Evolutionary conservation across 306 rosid species (phyloP).

Genomic region (Castanea mollissima): DNA sequence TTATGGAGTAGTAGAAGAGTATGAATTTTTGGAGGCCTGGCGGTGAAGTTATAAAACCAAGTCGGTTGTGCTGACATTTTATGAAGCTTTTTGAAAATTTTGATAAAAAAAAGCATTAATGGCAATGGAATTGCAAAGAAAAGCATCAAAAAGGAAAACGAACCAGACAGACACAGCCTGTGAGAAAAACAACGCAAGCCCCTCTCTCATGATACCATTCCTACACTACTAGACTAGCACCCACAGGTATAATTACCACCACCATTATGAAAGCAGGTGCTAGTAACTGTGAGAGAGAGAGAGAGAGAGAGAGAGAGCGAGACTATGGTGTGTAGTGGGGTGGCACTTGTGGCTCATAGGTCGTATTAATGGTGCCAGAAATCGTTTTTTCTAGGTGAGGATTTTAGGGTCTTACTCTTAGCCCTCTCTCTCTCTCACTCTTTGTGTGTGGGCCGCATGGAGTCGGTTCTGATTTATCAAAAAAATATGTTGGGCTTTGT

Average conservation of each 20-base stretch:
- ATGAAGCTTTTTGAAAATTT: constrained; percentile 13
- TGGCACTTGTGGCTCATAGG: background rate
- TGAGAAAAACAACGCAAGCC: background rate
- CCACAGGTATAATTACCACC: constrained; percentile 30
- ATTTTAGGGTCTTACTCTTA: too few relatives aligned
- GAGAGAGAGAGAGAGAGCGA: background rate
- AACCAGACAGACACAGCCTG: constrained; percentile 16
- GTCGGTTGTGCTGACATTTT: constrained; percentile 30
- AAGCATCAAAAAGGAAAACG: constrained; percentile 13
- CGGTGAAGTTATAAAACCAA: too few relatives aligned
- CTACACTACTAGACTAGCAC: background rate
- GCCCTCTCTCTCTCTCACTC: constrained; percentile 8
- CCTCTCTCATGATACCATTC: background rate
- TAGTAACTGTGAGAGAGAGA: background rate
- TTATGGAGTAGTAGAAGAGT: background rate
- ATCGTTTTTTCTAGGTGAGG: background rate
- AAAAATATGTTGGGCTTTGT: constrained; percentile 37
- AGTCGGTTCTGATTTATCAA: constrained; percentile 20
- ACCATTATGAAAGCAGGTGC: background rate
- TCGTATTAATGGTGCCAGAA: background rate
- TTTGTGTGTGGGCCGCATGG: background rate
- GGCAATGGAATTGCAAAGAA: constrained; percentile 15
- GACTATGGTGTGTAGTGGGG: background rate
- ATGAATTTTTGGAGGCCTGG: background rate
- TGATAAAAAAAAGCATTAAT: constrained; percentile 35